Conservation (phyloP, 768 basidiomycete species). For the Gloeopeniophorella convolvens region DNA sequence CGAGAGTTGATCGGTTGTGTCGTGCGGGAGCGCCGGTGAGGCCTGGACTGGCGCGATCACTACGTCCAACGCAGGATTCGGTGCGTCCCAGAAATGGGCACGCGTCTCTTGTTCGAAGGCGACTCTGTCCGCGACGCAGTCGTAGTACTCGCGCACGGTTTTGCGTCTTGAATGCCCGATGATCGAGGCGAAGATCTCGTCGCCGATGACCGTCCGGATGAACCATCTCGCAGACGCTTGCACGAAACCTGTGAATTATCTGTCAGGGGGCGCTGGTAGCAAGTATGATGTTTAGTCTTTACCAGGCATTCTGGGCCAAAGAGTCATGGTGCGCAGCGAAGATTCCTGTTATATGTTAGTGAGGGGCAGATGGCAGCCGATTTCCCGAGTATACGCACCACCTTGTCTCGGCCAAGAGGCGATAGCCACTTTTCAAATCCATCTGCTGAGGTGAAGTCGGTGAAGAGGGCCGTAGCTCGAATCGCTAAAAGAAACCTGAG, state of each 20-base stretch:
- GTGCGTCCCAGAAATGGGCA: neutral
- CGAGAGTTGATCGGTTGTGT: constrained; percentile 14
- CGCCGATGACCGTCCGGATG: constrained; percentile 7
- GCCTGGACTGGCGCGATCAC: constrained; percentile 34
- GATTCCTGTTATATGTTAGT: constrained; percentile 7
- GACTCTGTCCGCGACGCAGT: constrained; percentile 4
- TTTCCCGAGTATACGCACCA: constrained; percentile 7
- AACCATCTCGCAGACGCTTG: constrained; percentile 5
- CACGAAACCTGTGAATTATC: constrained; percentile 8
- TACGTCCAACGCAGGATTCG: constrained; percentile 1
- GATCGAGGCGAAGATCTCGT: constrained; percentile 7
- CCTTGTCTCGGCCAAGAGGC: constrained; percentile 18
- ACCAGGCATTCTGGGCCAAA: constrained; percentile 16
- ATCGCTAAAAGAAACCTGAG: neutral
- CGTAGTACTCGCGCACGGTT: constrained; percentile 11
- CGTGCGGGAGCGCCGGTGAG: constrained; percentile 29
- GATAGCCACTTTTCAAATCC: constrained; percentile 13
- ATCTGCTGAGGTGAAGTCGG: constrained; percentile 15
- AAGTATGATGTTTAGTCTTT: neutral
- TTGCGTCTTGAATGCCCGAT: constrained; percentile 1
- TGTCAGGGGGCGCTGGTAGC: neutral
- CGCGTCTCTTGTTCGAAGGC: constrained; percentile 1
- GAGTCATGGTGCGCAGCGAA: constrained; percentile 11
- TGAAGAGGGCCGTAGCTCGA: constrained; percentile 3
- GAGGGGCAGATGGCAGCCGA: neutral